phyloP scores from a whole-genome alignment of 2,329 filamentous ascomycete species.

The Aspergillus uvarum region DNA sequence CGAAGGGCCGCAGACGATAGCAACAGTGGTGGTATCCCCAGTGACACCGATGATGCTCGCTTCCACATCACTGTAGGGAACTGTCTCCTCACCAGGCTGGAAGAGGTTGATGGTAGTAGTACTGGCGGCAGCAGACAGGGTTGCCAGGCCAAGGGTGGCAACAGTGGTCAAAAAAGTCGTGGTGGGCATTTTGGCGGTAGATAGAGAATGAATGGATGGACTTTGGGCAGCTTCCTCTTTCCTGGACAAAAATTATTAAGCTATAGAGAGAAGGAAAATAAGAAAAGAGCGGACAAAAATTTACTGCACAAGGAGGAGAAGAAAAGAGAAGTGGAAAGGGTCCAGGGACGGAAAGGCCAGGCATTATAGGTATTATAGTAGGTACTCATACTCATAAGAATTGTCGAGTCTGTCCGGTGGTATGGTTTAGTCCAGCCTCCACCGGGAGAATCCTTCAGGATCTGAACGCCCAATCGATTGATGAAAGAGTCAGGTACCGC shows the following conservation, averaged over 20 bases:
- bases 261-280: neutral
- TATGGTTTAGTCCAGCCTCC: neutral
- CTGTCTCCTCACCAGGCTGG: conserved; percentile 6
- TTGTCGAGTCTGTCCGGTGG: neutral
- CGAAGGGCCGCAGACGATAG: conserved; percentile 13
- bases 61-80: conserved; percentile 3
- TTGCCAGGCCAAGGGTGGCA: neutral
- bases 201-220: neutral
- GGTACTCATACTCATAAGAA: neutral
- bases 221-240: neutral
- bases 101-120: conserved; percentile 17
- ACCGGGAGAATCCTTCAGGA: neutral
- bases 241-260: neutral
- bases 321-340: neutral
- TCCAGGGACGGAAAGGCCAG: neutral
- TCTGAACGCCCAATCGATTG: neutral
- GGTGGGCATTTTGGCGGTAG: neutral
- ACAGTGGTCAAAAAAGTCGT: neutral
- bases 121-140: conserved; percentile 3
- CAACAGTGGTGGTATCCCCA: conserved; percentile 19
- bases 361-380: neutral
- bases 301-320: neutral
- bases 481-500: neutral
- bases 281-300: neutral
- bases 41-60: conserved; percentile 20